Base-by-base conservation (phyloP, 108 stramenopile genomes). In the Parietichytrium sp. region DNA sequence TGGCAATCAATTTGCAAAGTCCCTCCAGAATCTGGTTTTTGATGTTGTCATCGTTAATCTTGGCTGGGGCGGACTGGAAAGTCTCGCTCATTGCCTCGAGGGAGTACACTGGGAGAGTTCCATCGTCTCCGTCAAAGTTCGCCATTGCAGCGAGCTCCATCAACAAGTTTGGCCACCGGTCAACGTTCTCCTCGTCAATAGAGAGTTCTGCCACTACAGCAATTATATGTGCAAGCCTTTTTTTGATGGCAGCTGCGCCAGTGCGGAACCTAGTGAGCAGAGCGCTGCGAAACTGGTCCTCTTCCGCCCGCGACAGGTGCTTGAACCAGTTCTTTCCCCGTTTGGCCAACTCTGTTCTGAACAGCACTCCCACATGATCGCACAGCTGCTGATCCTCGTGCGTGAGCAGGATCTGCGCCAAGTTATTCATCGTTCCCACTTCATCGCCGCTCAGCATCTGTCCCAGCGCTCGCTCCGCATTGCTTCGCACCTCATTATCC, bases 341-440 rank as follows among this genome's bases (percentile, higher is more conserved):
- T 42, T 72, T 72, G 0, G 42, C 20, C 6, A 72, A 42, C 33
- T 72, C 38, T 33, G 38, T 42, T 33, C 61, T 33, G 61, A 72
- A 72, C 38, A 72, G 61, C 61, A 72, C 61, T n/a, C 38, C 61
- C 38, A 33, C 61, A 25, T 45, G 45, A n/a, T 72, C 38, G 61
- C 61, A 72, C 20, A 72, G 18, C 23, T 33, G 38, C 38, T 33
- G 38, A 3, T 72, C 61, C 6, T 33, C 10, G 61, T 42, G 36
- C 29, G 45, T 42, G 61, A 72, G 61, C 61, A 72, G 38, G 2
- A 72, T 33, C 61, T 72, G 61, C 61, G 45, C 38, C 16, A 72
- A 42, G 3, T 72, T 72, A 42, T 72, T 72, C 61, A 72, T 72
- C 20, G 61, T 72, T n/a, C 38, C 36, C 38, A 33, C 10, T 15